phyloP scores from a whole-genome alignment of 202 grass and related monocot species.

The Cymbopogon flexuosus region DNA sequence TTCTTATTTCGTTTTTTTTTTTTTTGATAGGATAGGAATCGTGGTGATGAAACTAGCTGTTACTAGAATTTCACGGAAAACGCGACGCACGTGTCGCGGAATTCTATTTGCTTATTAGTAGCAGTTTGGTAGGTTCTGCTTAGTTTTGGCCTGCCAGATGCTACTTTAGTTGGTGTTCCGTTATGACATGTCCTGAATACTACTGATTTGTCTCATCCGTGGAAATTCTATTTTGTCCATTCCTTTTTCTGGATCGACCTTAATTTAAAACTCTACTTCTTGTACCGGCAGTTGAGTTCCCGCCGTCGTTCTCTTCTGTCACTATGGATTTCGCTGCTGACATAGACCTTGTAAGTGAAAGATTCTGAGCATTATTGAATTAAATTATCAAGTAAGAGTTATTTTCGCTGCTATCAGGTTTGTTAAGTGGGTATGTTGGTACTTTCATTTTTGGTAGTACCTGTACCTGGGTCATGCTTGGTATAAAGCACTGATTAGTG shows the following conservation, averaged over 20 bases:
- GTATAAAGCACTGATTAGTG: neutral
- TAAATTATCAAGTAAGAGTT: neutral
- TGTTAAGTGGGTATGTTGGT: neutral
- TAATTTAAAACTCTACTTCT: slow-evolving; percentile 23
- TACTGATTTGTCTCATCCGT: slow-evolving; percentile 6
- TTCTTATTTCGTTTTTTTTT: too few species aligned
- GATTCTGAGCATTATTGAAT: slow-evolving; percentile 15
- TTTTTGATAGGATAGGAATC: too few species aligned
- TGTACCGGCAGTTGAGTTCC: slow-evolving; percentile 72
- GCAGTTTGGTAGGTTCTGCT: too few species aligned
- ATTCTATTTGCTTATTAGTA: too few species aligned
- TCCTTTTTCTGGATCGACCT: slow-evolving; percentile 6
- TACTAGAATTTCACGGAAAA: too few species aligned
- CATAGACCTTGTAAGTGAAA: slow-evolving; percentile 70
- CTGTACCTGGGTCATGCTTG: neutral
- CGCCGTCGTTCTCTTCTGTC: slow-evolving; percentile 78
- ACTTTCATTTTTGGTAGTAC: neutral
- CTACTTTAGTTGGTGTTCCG: neutral
- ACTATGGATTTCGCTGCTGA: slow-evolving; percentile 66
- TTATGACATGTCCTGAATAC: neutral
- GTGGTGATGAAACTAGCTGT: too few species aligned
- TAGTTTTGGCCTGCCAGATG: neutral
- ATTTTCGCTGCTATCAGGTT: neutral
- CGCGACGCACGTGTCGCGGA: too few species aligned
- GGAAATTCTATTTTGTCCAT: neutral